Conservation (phyloP, 352 stramenopile species). For the Pythium aristosporum region DNA sequence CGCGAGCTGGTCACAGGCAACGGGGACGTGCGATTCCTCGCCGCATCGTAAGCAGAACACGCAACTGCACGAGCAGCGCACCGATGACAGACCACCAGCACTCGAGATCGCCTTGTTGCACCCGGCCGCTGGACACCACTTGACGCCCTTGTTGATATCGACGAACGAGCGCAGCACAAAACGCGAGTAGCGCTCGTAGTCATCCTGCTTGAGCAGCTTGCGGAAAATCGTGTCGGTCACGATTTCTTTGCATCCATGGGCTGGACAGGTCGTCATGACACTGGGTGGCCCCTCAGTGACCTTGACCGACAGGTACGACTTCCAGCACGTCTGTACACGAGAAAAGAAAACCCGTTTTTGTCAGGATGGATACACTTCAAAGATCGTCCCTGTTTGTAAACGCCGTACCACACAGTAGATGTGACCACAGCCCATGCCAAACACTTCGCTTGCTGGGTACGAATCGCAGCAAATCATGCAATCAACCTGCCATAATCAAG, state of each 20-base stretch:
- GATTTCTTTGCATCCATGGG: constrained; percentile 93
- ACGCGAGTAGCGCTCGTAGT: constrained; percentile 89
- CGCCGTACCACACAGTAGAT: constrained; percentile 93
- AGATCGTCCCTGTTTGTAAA: constrained; percentile 35
- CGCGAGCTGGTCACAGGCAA: constrained; percentile 91
- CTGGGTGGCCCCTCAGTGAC: constrained; percentile 92
- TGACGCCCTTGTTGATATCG: constrained; percentile 96
- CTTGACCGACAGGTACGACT: constrained; percentile 83
- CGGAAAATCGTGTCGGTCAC: constrained; percentile 71
- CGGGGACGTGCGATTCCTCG: constrained; percentile 95
- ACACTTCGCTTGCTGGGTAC: constrained; percentile 61
- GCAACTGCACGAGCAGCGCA: constrained; percentile 83
- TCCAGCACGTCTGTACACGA: constrained; percentile 72
- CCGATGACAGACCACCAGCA: constrained; percentile 72
- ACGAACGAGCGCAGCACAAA: constrained; percentile 97
- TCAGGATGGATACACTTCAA: not conserved
- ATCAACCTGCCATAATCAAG: constrained; percentile 41
- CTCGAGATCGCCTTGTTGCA: constrained; percentile 95
- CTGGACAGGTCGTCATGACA: constrained; percentile 94
- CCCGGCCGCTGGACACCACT: constrained; percentile 96
- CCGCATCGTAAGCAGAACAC: constrained; percentile 93
- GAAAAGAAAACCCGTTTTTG: not conserved
- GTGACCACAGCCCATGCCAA: constrained; percentile 96
- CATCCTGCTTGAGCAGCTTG: constrained; percentile 56
- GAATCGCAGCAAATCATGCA: constrained; percentile 96